Percentiles rank a stretch among this genome's conserved stretches.
Conservation (phyloP, 2,329 filamentous ascomycete species). For the Grosmannia huntii region DNA sequence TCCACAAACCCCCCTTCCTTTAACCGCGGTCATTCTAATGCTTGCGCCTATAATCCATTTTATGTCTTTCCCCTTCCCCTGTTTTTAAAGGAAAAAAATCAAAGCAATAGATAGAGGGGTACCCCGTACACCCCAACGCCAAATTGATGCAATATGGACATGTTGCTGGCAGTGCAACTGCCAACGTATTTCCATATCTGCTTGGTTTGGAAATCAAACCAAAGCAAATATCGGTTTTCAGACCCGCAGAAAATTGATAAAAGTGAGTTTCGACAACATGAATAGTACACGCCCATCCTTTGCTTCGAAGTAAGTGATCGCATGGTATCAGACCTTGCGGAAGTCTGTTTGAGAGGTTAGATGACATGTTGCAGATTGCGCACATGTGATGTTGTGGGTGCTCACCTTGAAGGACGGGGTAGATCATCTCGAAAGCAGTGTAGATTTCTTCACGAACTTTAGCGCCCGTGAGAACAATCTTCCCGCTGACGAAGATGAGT, state of each 20-base stretch:
- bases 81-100: background rate
- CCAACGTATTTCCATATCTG: background rate
- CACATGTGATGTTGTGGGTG: constrained; percentile 15
- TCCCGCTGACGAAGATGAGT: constrained; percentile 93
- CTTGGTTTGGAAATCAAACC: no score
- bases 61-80: constrained; percentile 2
- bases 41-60: constrained; percentile 5
- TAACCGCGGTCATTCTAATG: constrained; percentile 5
- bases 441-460: constrained; percentile 99
- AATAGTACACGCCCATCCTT: constrained; percentile 8
- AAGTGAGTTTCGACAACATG: background rate
- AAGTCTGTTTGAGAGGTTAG: constrained; percentile 32
- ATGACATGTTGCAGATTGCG: background rate
- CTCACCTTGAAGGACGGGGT: constrained; percentile 82
- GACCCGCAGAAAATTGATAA: background rate
- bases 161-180: background rate
- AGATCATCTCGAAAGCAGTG: constrained; percentile 93
- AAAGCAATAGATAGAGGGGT: background rate
- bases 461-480: constrained; percentile 94
- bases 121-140: background rate
- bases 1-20: background rate
- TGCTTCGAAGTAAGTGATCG: background rate
- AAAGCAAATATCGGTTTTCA: background rate
- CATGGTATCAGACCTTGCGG: constrained; percentile 38
- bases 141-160: background rate